phyloP scores from a whole-genome alignment of 345 rosid species.

The Arabis hirsuta region DNA sequence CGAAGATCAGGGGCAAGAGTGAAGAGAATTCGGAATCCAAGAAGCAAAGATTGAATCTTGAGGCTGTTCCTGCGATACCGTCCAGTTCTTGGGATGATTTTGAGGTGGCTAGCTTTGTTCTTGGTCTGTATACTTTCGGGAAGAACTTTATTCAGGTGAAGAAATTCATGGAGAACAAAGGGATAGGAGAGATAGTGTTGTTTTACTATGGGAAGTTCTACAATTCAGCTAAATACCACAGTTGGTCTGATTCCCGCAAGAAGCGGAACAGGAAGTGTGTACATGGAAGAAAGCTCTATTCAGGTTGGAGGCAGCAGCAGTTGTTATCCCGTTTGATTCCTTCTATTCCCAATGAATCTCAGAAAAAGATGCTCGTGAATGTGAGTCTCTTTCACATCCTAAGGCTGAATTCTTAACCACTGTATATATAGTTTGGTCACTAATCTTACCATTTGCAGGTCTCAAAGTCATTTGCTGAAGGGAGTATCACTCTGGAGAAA shows the following conservation, averaged over 20 bases:
- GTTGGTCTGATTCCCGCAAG: slow-evolving; percentile 66
- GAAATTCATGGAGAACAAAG: slow-evolving; percentile 55
- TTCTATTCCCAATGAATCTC: slow-evolving; percentile 48
- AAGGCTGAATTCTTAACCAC: background rate
- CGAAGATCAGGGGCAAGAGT: slow-evolving; percentile 44
- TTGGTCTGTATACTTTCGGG: slow-evolving; percentile 65
- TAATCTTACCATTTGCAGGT: slow-evolving; percentile 50
- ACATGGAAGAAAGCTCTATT: slow-evolving; percentile 60
- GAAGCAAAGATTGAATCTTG: slow-evolving; percentile 46
- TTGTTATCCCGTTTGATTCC: slow-evolving; percentile 64
- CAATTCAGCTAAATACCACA: slow-evolving; percentile 50
- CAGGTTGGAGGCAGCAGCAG: slow-evolving; percentile 78
- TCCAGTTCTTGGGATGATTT: slow-evolving; percentile 52
- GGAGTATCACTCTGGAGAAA: slow-evolving; percentile 53
- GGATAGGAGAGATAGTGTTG: slow-evolving; percentile 55
- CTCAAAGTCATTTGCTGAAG: slow-evolving; percentile 65
- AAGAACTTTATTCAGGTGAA: slow-evolving; percentile 56
- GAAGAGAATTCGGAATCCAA: slow-evolving; percentile 33
- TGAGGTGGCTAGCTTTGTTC: slow-evolving; percentile 58
- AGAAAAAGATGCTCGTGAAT: slow-evolving; percentile 41
- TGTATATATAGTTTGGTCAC: slow-evolving; percentile 20
- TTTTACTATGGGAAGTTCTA: slow-evolving; percentile 71
- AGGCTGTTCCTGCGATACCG: slow-evolving; percentile 46
- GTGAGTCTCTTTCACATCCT: slow-evolving; percentile 41
- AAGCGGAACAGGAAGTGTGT: slow-evolving; percentile 52